Base-by-base conservation (phyloP, 2,329 filamentous ascomycete species). In the Penicillium griseofulvum region DNA sequence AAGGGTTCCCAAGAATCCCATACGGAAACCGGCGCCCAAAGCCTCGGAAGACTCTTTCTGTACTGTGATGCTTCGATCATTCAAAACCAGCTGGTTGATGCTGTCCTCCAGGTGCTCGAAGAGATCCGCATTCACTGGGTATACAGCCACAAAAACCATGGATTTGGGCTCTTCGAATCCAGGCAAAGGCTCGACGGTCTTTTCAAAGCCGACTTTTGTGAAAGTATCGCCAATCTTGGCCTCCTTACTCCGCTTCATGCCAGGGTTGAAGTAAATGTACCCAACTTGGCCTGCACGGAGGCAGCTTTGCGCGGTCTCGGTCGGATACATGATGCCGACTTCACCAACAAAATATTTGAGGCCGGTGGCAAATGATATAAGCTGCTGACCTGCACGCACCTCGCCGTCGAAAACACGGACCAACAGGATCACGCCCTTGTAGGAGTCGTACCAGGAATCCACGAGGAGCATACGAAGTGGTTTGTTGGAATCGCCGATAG, bases 101-200 rank as follows among this genome's bases (percentile, higher is more conserved):
- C 91, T 96, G 72, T 97, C 93, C 60, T 95, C 90, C 4, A 99
- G 79, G 68, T 91, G 89, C 41, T 84, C 83, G 69, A 96, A 93
- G 71, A 96, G 90, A 65, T 87, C 81, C 64, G 96, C 91, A 67
- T 99, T 92, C 0, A 92, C 91, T 0, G 94, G 94, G 66, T 96
- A 99, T 0, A 94, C 94, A 0, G 93, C 92, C 4, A 99, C 94
- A 65, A 99, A 99, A 5, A 99, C 94, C 94, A 99, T 99, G 6
- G 92, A 89, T 73, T 99, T 96, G 1, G 94, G 93, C 72, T 99
- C 94, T 70, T 96, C 93, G 58, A 99, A 99, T 2, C 93, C 94
- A 0, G 91, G 91, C 51, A 92, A 87, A 12, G 90, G 86, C 71
- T 92, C 82, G 2, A 99, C 91, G 0, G 81, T 68, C 55, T 85